A percentile compares a stretch with the other conserved stretches of the same genome.
phyloP scores from a whole-genome alignment of 139 green algal species.

The Monoraphidium neglectum region DNA sequence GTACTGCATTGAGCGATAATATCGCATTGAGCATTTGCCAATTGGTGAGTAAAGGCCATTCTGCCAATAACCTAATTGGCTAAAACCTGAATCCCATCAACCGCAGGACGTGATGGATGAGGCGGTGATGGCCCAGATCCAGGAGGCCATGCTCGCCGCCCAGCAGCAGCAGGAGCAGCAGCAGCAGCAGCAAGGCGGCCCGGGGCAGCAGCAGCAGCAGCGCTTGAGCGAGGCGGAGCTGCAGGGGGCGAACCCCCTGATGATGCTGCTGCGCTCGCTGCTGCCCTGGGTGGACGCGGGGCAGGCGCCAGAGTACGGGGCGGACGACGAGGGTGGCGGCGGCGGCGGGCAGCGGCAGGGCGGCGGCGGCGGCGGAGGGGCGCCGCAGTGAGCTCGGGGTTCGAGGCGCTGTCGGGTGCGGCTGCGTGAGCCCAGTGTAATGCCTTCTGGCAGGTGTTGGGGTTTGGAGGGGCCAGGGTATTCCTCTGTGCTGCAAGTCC shows the following conservation, averaged over 20 bases:
- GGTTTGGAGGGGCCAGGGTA: no score
- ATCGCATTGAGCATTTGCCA: no score
- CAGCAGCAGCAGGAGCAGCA: slow-evolving; percentile 18
- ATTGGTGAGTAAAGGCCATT: no score
- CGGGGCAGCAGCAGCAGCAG: background rate
- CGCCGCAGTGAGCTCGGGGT: background rate
- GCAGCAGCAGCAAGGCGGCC: background rate
- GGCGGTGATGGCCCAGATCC: background rate
- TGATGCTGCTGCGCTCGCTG: slow-evolving; percentile 74
- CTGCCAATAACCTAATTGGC: no score
- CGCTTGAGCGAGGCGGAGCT: slow-evolving; percentile 56
- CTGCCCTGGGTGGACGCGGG: slow-evolving; percentile 81
- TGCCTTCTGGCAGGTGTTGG: no score
- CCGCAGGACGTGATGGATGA: slow-evolving; percentile 4
- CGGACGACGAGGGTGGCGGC: slow-evolving; percentile 20
- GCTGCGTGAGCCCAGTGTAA: no score
- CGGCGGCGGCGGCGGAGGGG: background rate
- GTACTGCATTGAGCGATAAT: no score
- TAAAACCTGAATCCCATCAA: background rate
- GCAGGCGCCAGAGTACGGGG: slow-evolving; percentile 60
- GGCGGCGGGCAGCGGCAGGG: background rate
- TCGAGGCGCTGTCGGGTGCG: no score
- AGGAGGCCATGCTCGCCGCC: slow-evolving; percentile 7
- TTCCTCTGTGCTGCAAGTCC: no score
- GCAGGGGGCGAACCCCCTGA: slow-evolving; percentile 55